Base-by-base conservation (phyloP, 2,329 filamentous ascomycete genomes). In the Mycosphaerella sp. region DNA sequence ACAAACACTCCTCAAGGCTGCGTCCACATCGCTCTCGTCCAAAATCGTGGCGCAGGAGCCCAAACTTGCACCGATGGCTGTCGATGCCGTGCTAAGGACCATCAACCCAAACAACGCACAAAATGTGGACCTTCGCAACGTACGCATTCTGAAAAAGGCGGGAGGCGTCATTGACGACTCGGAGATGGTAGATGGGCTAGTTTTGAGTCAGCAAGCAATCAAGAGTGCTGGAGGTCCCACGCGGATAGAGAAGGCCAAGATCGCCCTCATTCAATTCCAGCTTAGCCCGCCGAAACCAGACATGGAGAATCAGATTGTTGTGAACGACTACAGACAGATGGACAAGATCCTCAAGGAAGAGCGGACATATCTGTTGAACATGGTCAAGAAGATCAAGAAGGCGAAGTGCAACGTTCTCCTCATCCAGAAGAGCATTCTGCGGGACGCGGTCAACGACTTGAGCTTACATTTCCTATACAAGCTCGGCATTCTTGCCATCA, bases 361-460 rank as follows among this genome's bases (percentile, higher is more conserved):
- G 77, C 88, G 93, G 62, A 87, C 93, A 62, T 98, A 98, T 73
- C 82, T 98, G 59, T 81, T 98, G 53, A 97, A 97, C 78, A 87
- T 98, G 82, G 90, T 94, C 68, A 97, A 98, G 82, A 98, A 97
- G 80, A 98, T 98, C 73, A 96, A 97, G 77, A 98, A 97, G 80
- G 90, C 93, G 62, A 98, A 97, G 78, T 98, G 93, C 76, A 98
- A 98, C 66, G 93, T 98, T 39, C 83, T 97, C 40, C 79, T 98
- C 61, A 97, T 98, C 63, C 93, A 98, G 69, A 98, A 98, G 75
- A 97, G 91, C 12, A 98, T 98, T 63, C 82, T 98, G 53, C 85
- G 93, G 63, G 93, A 98, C 66, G 93, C 93, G 32, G 90, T 98
- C 70, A 98, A 98, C 75, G 93, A 98, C 64, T 80, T 98, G 52